Percentiles rank a stretch among this genome's conserved stretches.
Conservation (phyloP, 495 filamentous ascomycete species). For the Xylaria sp. region DNA sequence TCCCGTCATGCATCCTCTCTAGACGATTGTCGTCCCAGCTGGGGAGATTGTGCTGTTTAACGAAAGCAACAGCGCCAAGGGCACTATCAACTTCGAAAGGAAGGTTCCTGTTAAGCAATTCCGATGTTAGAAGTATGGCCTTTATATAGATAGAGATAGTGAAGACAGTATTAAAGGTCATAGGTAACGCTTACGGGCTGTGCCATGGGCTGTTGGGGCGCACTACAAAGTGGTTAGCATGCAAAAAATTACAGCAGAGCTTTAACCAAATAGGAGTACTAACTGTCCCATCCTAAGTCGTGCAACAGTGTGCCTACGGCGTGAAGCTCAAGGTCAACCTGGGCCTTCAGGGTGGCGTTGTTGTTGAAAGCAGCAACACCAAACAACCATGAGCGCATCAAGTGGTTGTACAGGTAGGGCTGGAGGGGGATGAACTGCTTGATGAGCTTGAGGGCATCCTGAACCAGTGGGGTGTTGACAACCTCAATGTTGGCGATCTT, state of each 20-base stretch:
- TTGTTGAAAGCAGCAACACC: conserved; percentile 46
- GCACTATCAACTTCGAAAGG: conserved; percentile 68
- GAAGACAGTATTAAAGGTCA: not conserved
- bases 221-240: conserved; percentile 42
- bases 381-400: conserved; percentile 55
- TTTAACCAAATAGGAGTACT: conserved; percentile 21
- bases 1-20: conserved; percentile 34
- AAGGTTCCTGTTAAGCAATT: conserved; percentile 23
- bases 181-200: conserved; percentile 13
- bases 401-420: conserved; percentile 52
- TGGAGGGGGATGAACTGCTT: conserved; percentile 35
- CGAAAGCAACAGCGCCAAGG: conserved; percentile 78
- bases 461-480: conserved; percentile 31
- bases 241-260: conserved; percentile 27
- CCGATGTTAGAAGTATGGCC: not conserved
- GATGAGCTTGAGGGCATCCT: conserved; percentile 46
- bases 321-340: conserved; percentile 43
- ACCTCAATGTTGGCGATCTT: conserved; percentile 36
- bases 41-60: conserved; percentile 46
- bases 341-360: conserved; percentile 38
- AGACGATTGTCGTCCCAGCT: conserved; percentile 26
- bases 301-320: conserved; percentile 42
- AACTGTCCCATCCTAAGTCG: conserved; percentile 39
- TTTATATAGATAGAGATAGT: not conserved
- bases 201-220: conserved; percentile 33